These are phyloP conservation scores for Pestalotiopsis sp. DNA, from an alignment of 2,329 filamentous ascomycete species.

Conservation along the genomic window DNA sequence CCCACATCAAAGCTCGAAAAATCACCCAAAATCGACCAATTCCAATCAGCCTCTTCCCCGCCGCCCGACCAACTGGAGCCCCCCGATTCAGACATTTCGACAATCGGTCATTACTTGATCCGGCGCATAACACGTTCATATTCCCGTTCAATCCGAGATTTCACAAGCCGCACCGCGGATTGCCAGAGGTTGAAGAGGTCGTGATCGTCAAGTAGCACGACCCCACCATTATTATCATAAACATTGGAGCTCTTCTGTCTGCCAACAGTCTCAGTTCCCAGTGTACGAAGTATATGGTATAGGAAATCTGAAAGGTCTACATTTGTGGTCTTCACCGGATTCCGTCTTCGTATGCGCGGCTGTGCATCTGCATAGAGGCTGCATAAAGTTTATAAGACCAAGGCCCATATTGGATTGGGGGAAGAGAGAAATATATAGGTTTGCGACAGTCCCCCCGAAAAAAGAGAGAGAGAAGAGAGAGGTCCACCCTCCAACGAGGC, in stretches of 20 bases:
- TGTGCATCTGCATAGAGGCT: conserved; percentile 3
- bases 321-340: background rate
- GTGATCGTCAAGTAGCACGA: background rate
- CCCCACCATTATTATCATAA: background rate
- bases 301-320: background rate
- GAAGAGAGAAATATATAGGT: background rate
- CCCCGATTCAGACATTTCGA: background rate
- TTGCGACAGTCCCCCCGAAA: background rate
- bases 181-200: background rate
- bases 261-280: background rate
- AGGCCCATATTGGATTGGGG: background rate
- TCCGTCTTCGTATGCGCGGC: background rate
- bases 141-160: background rate
- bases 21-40: background rate
- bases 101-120: background rate
- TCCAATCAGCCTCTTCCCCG: background rate
- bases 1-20: conserved; percentile 3
- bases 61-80: background rate
- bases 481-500: background rate
- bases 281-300: background rate
- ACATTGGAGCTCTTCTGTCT: background rate
- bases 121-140: background rate
- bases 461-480: background rate
- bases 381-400: background rate
- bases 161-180: background rate